phyloP scores from a whole-genome alignment of 768 basidiomycete genomes.

The Brasilioporus rufonigricans region DNA sequence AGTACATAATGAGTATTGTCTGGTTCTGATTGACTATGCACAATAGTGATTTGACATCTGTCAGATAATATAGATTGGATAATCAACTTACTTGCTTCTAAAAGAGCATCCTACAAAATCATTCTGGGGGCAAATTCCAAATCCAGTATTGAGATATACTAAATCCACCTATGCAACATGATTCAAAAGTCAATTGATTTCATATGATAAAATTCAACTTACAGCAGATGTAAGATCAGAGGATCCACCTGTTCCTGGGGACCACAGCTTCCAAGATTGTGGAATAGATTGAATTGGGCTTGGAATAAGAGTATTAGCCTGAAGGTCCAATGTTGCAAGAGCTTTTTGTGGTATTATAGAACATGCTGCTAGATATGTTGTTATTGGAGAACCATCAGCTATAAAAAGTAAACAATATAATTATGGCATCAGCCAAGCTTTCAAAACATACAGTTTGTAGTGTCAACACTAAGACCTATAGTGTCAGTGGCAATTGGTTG shows the following conservation, averaged over 20 bases:
- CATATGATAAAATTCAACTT: not conserved
- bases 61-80: no score
- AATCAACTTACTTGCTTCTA: no score
- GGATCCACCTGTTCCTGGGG: not conserved
- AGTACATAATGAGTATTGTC: not conserved
- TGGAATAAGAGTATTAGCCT: not conserved
- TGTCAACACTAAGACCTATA: not conserved
- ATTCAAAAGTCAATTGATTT: no score
- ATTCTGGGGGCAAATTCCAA: no score
- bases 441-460: not conserved
- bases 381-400: not conserved
- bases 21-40: not conserved
- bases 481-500: not conserved
- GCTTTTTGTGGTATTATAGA: not conserved
- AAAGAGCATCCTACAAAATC: no score
- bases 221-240: not conserved
- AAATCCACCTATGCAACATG: no score
- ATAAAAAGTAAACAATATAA: no score
- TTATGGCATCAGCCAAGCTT: no score
- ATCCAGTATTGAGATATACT: no score
- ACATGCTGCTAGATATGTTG: slow-evolving; percentile 9
- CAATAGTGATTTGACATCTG: not conserved
- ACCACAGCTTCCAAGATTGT: slow-evolving; percentile 9
- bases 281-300: not conserved
- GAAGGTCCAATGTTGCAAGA: slow-evolving; percentile 1